A percentile compares a stretch with the other conserved stretches of the same genome.
These are phyloP conservation scores for Paramarasmius palmivorus DNA, from an alignment of 1,284 basidiomycete species.

Conservation along the genomic window DNA sequence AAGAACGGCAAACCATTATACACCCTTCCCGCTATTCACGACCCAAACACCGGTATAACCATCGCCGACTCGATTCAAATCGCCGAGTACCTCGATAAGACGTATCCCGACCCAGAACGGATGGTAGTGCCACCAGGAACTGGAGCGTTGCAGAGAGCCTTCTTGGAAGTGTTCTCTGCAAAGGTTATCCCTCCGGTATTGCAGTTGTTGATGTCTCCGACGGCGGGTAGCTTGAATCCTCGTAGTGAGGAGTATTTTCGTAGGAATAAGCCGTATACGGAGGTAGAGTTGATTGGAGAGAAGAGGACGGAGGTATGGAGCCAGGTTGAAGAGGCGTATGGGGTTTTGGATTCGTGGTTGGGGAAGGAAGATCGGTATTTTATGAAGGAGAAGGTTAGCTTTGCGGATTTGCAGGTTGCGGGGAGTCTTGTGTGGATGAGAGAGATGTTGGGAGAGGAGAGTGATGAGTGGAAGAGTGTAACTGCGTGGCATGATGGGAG, in stretches of 20 bases:
- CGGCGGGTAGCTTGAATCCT: constrained; percentile 26
- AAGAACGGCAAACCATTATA: no score
- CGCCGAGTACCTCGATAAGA: constrained; percentile 37
- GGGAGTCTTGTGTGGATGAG: constrained; percentile 29
- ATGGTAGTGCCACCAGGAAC: constrained; percentile 27
- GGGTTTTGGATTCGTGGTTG: constrained; percentile 25
- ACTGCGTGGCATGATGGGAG: constrained; percentile 32
- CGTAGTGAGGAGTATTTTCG: constrained; percentile 33
- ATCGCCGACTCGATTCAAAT: constrained; percentile 37
- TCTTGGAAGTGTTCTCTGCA: constrained; percentile 19
- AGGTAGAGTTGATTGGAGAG: constrained; percentile 29
- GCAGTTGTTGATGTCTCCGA: background rate
- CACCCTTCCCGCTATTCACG: constrained; percentile 37
- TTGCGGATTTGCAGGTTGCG: constrained; percentile 31
- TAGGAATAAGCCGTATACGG: constrained; percentile 16
- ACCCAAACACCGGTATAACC: constrained; percentile 26
- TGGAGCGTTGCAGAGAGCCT: constrained; percentile 23
- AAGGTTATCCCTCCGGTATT: background rate
- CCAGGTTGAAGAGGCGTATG: constrained; percentile 24
- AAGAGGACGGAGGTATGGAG: constrained; percentile 25
- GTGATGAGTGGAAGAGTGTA: constrained; percentile 26
- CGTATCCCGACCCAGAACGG: constrained; percentile 26
- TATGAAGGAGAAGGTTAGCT: constrained; percentile 30
- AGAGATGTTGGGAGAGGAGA: constrained; percentile 16
- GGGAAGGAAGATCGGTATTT: constrained; percentile 28